Conservation (phyloP, 2,329 filamentous ascomycete species). For the Chrysosporium keratinophilum region DNA sequence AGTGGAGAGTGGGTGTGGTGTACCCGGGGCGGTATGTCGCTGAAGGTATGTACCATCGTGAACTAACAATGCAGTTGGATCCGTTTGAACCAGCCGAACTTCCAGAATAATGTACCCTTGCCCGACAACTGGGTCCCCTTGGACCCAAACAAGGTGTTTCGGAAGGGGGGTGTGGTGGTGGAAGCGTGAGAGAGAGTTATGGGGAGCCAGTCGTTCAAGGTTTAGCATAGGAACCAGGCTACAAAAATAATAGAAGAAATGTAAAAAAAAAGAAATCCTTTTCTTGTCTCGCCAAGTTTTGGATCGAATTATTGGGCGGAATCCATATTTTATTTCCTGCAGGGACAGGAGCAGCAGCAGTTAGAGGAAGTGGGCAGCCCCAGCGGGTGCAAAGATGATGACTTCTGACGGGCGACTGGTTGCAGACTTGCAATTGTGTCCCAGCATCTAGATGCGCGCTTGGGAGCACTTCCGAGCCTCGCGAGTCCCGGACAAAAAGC, state of each 20-base stretch:
- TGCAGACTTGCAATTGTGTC: too few relatives aligned
- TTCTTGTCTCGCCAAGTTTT: constrained; percentile 1
- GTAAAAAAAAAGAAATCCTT: neutral
- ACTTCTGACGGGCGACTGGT: too few relatives aligned
- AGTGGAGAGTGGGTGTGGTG: constrained; percentile 6
- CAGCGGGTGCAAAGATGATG: too few relatives aligned
- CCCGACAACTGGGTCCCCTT: neutral
- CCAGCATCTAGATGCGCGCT: too few relatives aligned
- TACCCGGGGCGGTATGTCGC: neutral
- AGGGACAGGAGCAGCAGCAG: neutral
- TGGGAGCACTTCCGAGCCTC: too few relatives aligned
- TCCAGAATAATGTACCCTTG: constrained; percentile 9
- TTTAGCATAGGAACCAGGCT: neutral
- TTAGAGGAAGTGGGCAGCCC: neutral
- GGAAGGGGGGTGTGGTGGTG: neutral
- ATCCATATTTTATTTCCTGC: neutral
- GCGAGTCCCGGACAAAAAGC: too few relatives aligned
- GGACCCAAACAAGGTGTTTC: constrained; percentile 1
- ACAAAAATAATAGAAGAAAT: neutral
- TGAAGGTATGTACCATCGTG: constrained; percentile 2
- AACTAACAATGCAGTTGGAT: neutral
- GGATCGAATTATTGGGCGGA: constrained; percentile 3
- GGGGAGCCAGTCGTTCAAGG: neutral
- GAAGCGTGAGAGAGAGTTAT: neutral
- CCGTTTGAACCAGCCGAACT: constrained; percentile 7